Evolutionary conservation across 2,329 filamentous ascomycete species (phyloP), one percentile per base, ranked within the genome.

Genomic region (Colletotrichum noveboracense): DNA sequence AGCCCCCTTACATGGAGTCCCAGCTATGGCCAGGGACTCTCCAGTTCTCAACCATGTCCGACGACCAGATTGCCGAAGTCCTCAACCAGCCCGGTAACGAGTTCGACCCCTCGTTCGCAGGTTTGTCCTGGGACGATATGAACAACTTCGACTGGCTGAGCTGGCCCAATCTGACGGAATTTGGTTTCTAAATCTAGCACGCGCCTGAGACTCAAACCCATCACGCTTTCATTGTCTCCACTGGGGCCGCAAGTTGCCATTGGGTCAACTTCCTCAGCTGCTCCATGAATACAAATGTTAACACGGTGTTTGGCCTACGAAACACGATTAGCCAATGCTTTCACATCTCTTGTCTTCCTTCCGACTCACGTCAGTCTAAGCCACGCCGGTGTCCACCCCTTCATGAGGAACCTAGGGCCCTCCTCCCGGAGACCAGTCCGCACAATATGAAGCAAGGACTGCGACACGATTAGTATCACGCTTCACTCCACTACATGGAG

Each of bases 1-100:
- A 79, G 7, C 78, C 78, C 0, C 79, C 70, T 9, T 83, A 84
- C 28, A 48, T 84, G 61, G 80, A 81, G 64, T 56, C 79, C 80
- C 68, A 75, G 7, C 74, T 87, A 10, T 89, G 88, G 86, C 80
- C 86, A 0, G 89, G 91, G 75, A 87, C 90, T 6, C 79, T 93
- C 26, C 91, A 92, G 28, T 93, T 94, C 80, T 93, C 91, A 4
- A 87, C 91, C 36, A 94, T 94, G 93, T 94, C 92, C 1, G 91
- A 93, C 73, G 89, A 93, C 74, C 92, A 94, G 80, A 92, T 94
- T 62, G 88, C 91, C 7, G 91, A 93, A 77, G 91, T 92, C 6
- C 87, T 94, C 32, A 93, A 92, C 79, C 89, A 91, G 76, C 90
- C 91, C 1, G 91, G 89, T 6, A 89, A 91, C 30, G 88, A 89